Evolutionary conservation across 2,329 filamentous ascomycete species (phyloP).

Genomic region (Cercospora beticola): DNA sequence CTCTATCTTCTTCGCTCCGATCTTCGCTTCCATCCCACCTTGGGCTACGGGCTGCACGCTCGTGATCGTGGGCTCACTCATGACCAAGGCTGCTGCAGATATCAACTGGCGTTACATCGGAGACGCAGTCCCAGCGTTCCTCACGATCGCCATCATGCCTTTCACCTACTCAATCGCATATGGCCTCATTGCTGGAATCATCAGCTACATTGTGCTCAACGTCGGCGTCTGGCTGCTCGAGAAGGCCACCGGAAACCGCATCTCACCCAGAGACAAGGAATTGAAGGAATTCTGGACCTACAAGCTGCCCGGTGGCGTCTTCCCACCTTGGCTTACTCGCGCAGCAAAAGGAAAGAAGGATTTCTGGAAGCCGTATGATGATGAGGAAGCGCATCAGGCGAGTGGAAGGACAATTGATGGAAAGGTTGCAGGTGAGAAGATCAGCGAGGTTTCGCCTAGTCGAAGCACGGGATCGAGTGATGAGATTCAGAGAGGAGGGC

Average conservation of each 20-base stretch:
- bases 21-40: constrained; percentile 83
- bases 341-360: constrained; percentile 66
- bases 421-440: neutral
- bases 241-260: constrained; percentile 63
- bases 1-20: constrained; percentile 83
- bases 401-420: constrained; percentile 8
- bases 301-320: constrained; percentile 69
- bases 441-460: constrained; percentile 4
- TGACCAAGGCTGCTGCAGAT: constrained; percentile 73
- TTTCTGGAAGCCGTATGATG: constrained; percentile 60
- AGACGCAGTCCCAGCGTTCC: constrained; percentile 79
- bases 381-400: constrained; percentile 15
- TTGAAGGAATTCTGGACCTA: constrained; percentile 80
- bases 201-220: constrained; percentile 76
- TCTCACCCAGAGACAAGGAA: constrained; percentile 72
- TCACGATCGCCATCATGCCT: constrained; percentile 82
- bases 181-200: constrained; percentile 77
- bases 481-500: neutral
- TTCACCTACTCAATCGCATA: constrained; percentile 89
- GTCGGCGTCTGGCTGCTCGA: constrained; percentile 67
- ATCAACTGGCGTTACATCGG: constrained; percentile 90
- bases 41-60: constrained; percentile 91
- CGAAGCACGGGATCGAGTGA: constrained; percentile 1
- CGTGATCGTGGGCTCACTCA: constrained; percentile 83
- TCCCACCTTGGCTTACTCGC: constrained; percentile 72